Evolutionary conservation across 2,329 filamentous ascomycete species (phyloP), one percentile per base, ranked within the genome.

Genomic region (Aspergillus eucalypticola): DNA sequence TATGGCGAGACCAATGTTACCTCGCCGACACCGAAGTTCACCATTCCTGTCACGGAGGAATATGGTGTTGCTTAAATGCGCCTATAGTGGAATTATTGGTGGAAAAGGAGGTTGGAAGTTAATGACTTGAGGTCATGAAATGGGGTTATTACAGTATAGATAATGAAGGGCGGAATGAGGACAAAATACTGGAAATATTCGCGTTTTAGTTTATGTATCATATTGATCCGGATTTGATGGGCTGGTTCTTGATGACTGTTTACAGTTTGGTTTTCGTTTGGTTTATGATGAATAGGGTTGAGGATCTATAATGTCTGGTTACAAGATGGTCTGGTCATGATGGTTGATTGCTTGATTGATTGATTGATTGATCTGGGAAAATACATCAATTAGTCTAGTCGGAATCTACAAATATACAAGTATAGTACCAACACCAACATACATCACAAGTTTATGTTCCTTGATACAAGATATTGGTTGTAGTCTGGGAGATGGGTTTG

Each of bases 1-100:
- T 27, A 54, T 3, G 71, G 71, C 3, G 59, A 58, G 21, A 49
- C 41, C 46, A 73, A 73, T 57, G 61, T 71, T 42, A 73, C 68
- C 8, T 58, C 63, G 3, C 44, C 53, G 23, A 54, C 58, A 23
- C 58, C 42, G 21, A 52, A 54, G 46, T 73, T 73, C 61, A 65
- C 54, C 15, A 67, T 70, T 41, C 63, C 61, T 1, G 68, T 69
- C 27, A 61, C 57, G 8, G 56, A 66, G 49, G 58, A 63, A 50
- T 72, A 70, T 61, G 71, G 71, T 19, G 69, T 69, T 57, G 68
- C 69, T 11, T 73, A 66, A 66, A 59, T 27, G 32, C 41, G 8
- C 4, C n/a, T 11, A n/a, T 11, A 8, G 17, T 5, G 23, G n/a
- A 11, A 17, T 15, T 41, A 17, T 15, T 46, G 44, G 5, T 15